Percentiles rank a stretch among this genome's conserved stretches.
Evolutionary conservation across 345 rosid genomes (phyloP).

Genomic region (Toxicodendron radicans): DNA sequence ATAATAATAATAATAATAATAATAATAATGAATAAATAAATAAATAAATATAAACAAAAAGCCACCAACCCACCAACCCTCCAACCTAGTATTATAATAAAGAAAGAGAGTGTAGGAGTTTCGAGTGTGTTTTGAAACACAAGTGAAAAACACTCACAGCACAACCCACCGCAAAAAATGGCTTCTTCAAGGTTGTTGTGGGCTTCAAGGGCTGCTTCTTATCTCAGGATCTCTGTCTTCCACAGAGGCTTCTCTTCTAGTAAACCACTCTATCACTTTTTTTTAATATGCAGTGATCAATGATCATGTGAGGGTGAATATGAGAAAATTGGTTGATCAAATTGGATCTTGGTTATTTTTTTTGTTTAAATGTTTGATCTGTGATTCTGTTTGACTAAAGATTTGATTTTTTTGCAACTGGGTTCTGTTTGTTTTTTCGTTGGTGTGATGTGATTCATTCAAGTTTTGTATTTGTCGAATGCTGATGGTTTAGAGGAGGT

Average conservation of each 20-base stretch:
- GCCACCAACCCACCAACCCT: constrained; percentile 9
- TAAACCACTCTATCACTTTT: constrained; percentile 20
- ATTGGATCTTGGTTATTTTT: constrained; percentile 24
- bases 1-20: too few relatives aligned
- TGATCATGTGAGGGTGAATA: constrained; percentile 15
- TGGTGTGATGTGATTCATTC: constrained; percentile 1
- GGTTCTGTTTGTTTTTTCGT: constrained; percentile 14
- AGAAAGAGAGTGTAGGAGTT: too few relatives aligned
- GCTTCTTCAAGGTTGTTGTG: constrained; percentile 70
- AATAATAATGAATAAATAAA: too few relatives aligned
- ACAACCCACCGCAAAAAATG: constrained; percentile 30
- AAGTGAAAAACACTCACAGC: too few relatives aligned
- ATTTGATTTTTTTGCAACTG: constrained; percentile 27
- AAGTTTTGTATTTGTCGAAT: neutral
- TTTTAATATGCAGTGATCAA: constrained; percentile 11
- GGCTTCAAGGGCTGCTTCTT: constrained; percentile 93
- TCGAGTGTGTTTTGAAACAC: neutral
- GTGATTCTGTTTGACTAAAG: neutral
- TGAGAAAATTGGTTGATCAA: neutral
- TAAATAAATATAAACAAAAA: too few relatives aligned
- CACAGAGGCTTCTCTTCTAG: constrained; percentile 79
- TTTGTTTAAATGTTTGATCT: constrained; percentile 15
- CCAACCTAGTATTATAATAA: neutral
- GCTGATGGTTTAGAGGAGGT: neutral
- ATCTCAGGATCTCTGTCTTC: constrained; percentile 75